Conservation (phyloP, 257 asterid species). For the Nicotiana tomentosiformis region DNA sequence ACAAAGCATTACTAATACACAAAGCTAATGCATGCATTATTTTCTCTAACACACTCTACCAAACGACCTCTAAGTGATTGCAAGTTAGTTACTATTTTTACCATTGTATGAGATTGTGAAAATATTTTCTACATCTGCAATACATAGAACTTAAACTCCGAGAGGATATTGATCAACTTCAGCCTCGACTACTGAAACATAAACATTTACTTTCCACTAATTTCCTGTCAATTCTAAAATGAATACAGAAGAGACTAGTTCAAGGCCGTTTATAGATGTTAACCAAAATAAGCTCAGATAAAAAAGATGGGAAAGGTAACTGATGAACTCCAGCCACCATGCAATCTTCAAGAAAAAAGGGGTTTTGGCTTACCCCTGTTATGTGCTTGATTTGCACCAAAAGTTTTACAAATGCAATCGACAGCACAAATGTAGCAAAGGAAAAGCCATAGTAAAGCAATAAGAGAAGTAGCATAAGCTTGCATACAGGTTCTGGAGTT, state of each 20-base stretch:
- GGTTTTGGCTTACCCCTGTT: background rate
- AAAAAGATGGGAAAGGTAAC: background rate
- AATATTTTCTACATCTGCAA: too few species aligned
- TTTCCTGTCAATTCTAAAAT: background rate
- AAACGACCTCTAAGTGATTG: too few species aligned
- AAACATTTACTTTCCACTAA: background rate
- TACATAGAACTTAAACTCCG: too few species aligned
- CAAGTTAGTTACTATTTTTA: too few species aligned
- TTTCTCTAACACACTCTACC: too few species aligned
- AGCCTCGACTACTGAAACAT: background rate
- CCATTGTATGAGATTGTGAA: background rate
- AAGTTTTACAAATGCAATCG: background rate
- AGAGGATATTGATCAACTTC: background rate
- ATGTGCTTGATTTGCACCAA: slow-evolving; percentile 1
- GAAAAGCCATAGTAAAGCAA: background rate
- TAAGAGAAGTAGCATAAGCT: background rate
- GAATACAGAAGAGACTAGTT: background rate
- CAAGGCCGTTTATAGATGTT: background rate
- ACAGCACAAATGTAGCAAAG: background rate
- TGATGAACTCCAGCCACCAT: background rate
- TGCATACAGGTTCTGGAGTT: background rate
- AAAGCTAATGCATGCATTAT: too few species aligned
- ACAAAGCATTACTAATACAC: too few species aligned
- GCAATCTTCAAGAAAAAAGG: background rate
- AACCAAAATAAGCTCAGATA: background rate